These are phyloP conservation scores for Sporobolus alterniflorus DNA, from an alignment of 202 grass and related monocot genomes.

Conservation along the genomic window DNA sequence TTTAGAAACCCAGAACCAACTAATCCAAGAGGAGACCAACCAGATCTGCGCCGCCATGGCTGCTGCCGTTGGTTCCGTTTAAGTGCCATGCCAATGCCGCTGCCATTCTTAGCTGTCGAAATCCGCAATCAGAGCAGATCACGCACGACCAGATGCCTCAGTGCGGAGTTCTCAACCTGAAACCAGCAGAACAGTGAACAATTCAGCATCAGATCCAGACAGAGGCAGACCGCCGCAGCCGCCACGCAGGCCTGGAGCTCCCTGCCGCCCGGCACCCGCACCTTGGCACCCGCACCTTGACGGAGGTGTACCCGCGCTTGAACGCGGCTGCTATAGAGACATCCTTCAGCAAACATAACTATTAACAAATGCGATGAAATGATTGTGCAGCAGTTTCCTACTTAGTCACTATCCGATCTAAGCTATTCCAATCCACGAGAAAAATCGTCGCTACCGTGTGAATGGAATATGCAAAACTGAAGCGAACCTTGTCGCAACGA, in stretches of 20 bases:
- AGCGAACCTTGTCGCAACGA: not conserved
- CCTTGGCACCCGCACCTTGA: constrained; percentile 61
- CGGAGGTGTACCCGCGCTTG: constrained; percentile 84
- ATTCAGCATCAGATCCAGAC: constrained; percentile 52
- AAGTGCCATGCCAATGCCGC: constrained; percentile 84
- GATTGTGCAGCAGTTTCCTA: not conserved
- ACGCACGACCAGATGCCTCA: constrained; percentile 18
- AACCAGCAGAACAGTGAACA: constrained; percentile 31
- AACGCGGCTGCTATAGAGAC: constrained; percentile 41
- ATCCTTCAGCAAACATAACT: not conserved
- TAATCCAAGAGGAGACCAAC: constrained; percentile 42
- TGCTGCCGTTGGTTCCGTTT: constrained; percentile 73
- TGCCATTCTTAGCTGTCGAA: constrained; percentile 60
- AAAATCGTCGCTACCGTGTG: not conserved
- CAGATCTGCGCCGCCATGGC: constrained; percentile 81
- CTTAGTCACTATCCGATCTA: not conserved
- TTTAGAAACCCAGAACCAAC: constrained; percentile 28
- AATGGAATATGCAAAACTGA: not conserved
- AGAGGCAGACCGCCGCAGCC: too few relatives aligned
- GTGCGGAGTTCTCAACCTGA: constrained; percentile 53
- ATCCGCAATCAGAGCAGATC: constrained; percentile 38
- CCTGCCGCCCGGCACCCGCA: constrained; percentile 51
- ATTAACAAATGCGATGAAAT: not conserved
- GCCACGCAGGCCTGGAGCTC: constrained; percentile 86
- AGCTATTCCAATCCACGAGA: not conserved